Conservation (phyloP, 2,329 filamentous ascomycete species). For the Cladosporium sp. region DNA sequence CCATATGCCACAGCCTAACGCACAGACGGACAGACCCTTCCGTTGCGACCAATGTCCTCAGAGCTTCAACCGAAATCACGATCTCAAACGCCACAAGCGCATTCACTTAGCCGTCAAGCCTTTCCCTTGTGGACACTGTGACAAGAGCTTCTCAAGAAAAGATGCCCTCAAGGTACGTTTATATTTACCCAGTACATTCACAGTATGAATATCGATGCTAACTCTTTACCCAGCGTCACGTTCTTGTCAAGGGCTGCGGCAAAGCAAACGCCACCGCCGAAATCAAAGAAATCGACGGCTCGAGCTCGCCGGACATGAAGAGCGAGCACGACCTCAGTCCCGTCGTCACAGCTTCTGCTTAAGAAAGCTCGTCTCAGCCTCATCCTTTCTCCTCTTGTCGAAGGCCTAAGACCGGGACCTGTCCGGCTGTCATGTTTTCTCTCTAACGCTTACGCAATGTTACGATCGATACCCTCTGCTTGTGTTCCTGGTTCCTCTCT, state of each 20-base stretch:
- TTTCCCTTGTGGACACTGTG: constrained; percentile 84
- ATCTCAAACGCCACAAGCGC: constrained; percentile 90
- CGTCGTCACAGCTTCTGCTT: constrained; percentile 25
- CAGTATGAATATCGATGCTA: constrained; percentile 15
- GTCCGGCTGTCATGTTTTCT: constrained; percentile 4
- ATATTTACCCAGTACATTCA: background rate
- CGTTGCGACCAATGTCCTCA: constrained; percentile 90
- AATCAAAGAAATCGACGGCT: constrained; percentile 33
- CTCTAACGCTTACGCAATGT: constrained; percentile 8
- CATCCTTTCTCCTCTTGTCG: background rate
- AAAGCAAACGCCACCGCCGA: constrained; percentile 40
- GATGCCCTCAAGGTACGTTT: constrained; percentile 86
- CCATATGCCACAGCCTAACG: constrained; percentile 46
- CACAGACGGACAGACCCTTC: constrained; percentile 78
- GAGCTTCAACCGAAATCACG: constrained; percentile 94
- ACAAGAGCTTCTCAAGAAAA: constrained; percentile 95
- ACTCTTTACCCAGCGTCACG: constrained; percentile 53
- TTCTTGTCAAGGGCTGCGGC: constrained; percentile 64
- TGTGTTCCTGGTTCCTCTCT: background rate
- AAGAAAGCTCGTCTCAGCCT: background rate
- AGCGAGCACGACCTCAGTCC: constrained; percentile 31
- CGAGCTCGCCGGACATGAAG: constrained; percentile 31
- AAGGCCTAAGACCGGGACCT: constrained; percentile 10
- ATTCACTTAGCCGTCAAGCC: constrained; percentile 96
- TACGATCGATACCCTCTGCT: constrained; percentile 11